Evolutionary conservation across 148 eudicot genomes (phyloP).

Genomic region (Persicaria maculosa): DNA sequence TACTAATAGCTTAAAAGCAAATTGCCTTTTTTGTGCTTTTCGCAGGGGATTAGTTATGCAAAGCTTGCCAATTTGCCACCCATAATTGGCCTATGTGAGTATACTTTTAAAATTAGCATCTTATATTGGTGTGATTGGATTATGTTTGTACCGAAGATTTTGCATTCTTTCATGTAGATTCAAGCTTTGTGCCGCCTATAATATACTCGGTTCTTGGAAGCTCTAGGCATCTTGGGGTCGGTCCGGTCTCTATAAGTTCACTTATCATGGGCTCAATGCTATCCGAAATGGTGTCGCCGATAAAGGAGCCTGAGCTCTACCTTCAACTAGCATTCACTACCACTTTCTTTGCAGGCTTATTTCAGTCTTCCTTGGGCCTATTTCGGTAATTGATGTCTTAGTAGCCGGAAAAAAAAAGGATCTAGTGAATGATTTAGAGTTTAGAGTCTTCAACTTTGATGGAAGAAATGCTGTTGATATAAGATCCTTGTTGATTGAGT

Average conservation of each 20-base stretch:
- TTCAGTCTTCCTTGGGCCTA: constrained; percentile 56
- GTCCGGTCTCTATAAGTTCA: constrained; percentile 69
- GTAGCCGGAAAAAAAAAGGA: no score
- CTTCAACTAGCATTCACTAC: constrained; percentile 61
- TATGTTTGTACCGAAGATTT: no score
- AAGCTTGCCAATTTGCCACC: constrained; percentile 98
- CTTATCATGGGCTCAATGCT: constrained; percentile 75
- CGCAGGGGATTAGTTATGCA: constrained; percentile 94
- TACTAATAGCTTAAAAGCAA: neutral
- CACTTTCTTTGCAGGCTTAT: constrained; percentile 59
- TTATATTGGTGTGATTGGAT: no score
- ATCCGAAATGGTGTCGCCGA: constrained; percentile 38
- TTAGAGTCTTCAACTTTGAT: no score
- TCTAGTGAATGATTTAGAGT: no score
- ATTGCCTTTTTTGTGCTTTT: neutral
- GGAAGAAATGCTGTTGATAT: no score
- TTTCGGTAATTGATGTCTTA: constrained; percentile 32
- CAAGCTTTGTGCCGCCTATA: constrained; percentile 72
- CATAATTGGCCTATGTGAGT: constrained; percentile 84
- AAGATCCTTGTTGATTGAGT: constrained; percentile 5
- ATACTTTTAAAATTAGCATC: no score
- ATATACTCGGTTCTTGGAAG: constrained; percentile 60
- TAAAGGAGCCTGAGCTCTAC: constrained; percentile 36
- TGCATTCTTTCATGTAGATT: constrained; percentile 24
- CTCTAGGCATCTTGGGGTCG: constrained; percentile 59